Conservation (phyloP, 805 yeast species). For the Millerago galiae region DNA sequence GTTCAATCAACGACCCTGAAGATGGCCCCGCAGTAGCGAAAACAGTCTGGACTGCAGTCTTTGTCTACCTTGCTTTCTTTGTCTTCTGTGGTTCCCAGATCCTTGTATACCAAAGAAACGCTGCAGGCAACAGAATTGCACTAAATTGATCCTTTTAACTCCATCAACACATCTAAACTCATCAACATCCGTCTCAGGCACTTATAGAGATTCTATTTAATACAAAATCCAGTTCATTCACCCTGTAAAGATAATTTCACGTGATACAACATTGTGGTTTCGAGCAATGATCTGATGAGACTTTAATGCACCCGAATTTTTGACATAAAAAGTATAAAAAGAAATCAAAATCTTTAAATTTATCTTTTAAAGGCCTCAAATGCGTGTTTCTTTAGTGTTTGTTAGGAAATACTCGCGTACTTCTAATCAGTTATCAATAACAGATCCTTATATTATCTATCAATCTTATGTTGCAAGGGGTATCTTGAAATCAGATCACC, state of each 20-base stretch:
- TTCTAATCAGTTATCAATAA: conserved; percentile 31
- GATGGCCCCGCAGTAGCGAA: conserved; percentile 92
- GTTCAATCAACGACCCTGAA: conserved; percentile 83
- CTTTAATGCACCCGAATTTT: conserved; percentile 2
- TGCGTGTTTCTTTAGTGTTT: not conserved
- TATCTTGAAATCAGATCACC: conserved; percentile 43
- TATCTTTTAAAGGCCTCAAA: not conserved
- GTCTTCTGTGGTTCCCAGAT: conserved; percentile 89
- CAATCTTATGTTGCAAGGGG: conserved; percentile 48
- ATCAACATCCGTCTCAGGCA: not conserved
- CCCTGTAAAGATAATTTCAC: not conserved
- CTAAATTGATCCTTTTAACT: conserved; percentile 16
- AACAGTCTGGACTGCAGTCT: conserved; percentile 85
- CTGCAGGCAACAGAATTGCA: conserved; percentile 49
- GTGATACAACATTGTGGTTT: not conserved
- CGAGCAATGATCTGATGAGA: too few relatives aligned
- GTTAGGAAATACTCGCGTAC: conserved; percentile 5
- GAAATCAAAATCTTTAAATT: not conserved
- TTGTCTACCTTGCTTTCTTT: conserved; percentile 74
- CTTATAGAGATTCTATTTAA: too few relatives aligned
- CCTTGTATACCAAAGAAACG: conserved; percentile 47
- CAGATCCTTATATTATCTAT: conserved; percentile 60
- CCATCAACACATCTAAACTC: not conserved
- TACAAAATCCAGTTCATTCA: too few relatives aligned
- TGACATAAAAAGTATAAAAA: not conserved